Conservation (phyloP, 2,329 filamentous ascomycete species). For the Cercospora citrullina region DNA sequence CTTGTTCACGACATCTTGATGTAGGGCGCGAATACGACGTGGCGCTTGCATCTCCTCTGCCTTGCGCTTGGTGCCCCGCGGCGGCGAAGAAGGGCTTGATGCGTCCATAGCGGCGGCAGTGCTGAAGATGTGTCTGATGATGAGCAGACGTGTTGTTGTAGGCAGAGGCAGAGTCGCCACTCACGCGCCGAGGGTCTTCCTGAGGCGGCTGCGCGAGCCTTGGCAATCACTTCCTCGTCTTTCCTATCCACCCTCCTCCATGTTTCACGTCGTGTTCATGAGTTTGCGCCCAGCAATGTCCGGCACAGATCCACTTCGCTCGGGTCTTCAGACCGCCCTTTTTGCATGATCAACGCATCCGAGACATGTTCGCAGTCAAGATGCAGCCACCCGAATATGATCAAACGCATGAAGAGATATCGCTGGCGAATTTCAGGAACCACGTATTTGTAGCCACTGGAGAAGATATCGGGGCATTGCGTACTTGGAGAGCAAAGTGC, state of each 20-base stretch:
- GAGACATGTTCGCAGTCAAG: no score
- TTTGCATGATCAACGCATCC: no score
- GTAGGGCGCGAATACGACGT: constrained; percentile 69
- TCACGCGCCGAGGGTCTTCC: not conserved
- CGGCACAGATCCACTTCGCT: not conserved
- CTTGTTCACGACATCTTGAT: constrained; percentile 94
- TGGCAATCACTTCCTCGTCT: not conserved
- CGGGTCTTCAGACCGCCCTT: not conserved
- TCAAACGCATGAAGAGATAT: no score
- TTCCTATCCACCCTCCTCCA: not conserved
- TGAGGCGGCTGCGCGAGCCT: not conserved
- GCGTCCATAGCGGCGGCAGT: constrained; percentile 9
- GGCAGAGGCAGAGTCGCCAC: not conserved
- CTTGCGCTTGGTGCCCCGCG: constrained; percentile 39
- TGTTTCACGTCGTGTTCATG: not conserved
- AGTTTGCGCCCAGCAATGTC: not conserved
- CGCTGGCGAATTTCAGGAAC: no score
- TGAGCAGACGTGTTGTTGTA: not conserved
- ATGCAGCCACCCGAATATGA: no score
- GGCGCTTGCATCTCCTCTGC: constrained; percentile 40
- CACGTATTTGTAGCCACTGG: no score
- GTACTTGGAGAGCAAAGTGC: no score
- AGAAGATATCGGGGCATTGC: no score
- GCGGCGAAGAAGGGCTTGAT: constrained; percentile 27
- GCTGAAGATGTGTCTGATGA: not conserved